These are phyloP conservation scores for Hypericum perforatum DNA, from an alignment of 345 rosid genomes.

Conservation along the genomic window DNA sequence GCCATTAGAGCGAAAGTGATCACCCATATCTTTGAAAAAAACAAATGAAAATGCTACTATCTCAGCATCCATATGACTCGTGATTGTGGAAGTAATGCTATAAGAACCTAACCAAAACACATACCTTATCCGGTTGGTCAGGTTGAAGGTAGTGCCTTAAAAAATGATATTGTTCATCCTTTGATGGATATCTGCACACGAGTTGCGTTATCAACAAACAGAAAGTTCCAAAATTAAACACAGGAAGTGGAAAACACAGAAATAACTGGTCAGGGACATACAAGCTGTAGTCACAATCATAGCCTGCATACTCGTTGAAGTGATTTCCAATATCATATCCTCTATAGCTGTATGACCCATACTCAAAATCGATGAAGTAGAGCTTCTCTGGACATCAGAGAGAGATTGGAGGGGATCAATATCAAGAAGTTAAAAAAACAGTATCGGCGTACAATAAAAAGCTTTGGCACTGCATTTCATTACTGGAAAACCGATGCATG, in stretches of 20 bases:
- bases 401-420: slow-evolving; percentile 14
- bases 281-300: slow-evolving; percentile 86
- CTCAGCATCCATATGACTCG: too few species aligned
- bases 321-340: slow-evolving; percentile 93
- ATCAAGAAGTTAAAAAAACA: slow-evolving; percentile 4
- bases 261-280: slow-evolving; percentile 27
- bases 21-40: neutral
- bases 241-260: neutral
- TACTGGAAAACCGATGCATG: too few species aligned
- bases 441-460: slow-evolving; percentile 1
- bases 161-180: slow-evolving; percentile 78
- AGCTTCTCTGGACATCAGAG: slow-evolving; percentile 49
- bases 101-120: neutral
- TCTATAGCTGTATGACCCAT: slow-evolving; percentile 87
- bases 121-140: slow-evolving; percentile 62
- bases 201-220: slow-evolving; percentile 14
- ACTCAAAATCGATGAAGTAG: slow-evolving; percentile 89
- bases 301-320: slow-evolving; percentile 92
- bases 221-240: neutral
- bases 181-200: slow-evolving; percentile 59
- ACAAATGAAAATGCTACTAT: too few species aligned
- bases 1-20: neutral
- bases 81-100: too few species aligned
- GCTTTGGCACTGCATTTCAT: too few species aligned
- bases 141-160: slow-evolving; percentile 75